Evolutionary conservation across 345 rosid genomes (phyloP).

Genomic region (Schrenkiella parvula): DNA sequence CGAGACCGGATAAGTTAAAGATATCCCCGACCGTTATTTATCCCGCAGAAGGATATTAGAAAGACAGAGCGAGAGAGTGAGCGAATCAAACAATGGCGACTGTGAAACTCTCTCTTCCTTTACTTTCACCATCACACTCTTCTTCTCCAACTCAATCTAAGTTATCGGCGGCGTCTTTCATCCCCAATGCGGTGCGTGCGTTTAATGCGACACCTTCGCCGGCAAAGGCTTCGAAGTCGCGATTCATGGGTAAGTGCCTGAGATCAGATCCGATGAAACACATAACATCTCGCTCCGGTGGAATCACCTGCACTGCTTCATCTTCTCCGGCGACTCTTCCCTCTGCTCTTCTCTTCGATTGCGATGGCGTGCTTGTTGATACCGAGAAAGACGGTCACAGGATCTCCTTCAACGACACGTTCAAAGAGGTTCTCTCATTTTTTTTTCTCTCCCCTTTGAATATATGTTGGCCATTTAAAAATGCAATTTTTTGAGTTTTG

Average conservation of each 20-base stretch:
- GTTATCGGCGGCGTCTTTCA: conserved; percentile 18
- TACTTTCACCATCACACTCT: conserved; percentile 20
- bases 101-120: conserved; percentile 35
- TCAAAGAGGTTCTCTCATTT: conserved; percentile 49
- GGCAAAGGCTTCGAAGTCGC: conserved; percentile 1
- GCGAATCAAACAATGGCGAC: conserved; percentile 35
- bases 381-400: conserved; percentile 95
- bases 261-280: conserved; percentile 9
- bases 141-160: conserved; percentile 20
- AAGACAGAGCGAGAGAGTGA: background rate
- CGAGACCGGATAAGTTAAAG: conserved; percentile 27
- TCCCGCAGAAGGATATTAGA: background rate
- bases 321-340: conserved; percentile 59
- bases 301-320: conserved; percentile 42
- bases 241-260: conserved; percentile 13
- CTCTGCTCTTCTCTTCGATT: conserved; percentile 79
- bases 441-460: background rate
- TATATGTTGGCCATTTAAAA: background rate
- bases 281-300: conserved; percentile 15
- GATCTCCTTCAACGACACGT: conserved; percentile 93
- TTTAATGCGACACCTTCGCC: conserved; percentile 21
- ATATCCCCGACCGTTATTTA: conserved; percentile 31
- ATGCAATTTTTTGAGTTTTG: background rate
- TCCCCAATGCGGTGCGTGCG: conserved; percentile 19
- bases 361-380: conserved; percentile 96